These are phyloP conservation scores for Trypanosoma grayi DNA, from an alignment of 208 protist genomes.

Conservation along the genomic window DNA sequence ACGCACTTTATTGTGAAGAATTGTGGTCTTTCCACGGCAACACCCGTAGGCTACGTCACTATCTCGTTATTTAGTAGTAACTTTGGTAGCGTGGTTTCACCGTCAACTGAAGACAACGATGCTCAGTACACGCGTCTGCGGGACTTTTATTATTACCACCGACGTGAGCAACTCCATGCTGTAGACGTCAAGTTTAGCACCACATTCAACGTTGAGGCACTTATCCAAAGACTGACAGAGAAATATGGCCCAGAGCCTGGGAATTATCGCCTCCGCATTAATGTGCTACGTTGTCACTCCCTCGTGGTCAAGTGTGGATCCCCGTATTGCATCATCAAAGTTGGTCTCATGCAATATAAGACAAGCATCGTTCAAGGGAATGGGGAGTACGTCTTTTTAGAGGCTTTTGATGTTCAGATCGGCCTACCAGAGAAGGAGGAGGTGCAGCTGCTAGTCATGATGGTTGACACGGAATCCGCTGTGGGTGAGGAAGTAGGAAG, in stretches of 20 bases:
- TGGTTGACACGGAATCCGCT: conserved; percentile 14
- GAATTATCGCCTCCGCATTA: conserved; percentile 44
- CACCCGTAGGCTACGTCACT: conserved; percentile 62
- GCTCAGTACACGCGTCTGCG: conserved; percentile 46
- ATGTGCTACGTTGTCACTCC: conserved; percentile 42
- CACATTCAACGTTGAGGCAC: conserved; percentile 61
- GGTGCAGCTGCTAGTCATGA: conserved; percentile 60
- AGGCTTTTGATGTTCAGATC: conserved; percentile 58
- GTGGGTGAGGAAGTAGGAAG: conserved; percentile 47
- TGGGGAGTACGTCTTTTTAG: conserved; percentile 57
- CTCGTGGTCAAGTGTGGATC: conserved; percentile 9
- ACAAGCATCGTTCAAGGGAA: conserved; percentile 43
- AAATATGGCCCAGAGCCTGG: conserved; percentile 79
- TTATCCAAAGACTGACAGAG: conserved; percentile 53
- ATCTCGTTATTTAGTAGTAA: conserved; percentile 46
- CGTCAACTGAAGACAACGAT: conserved; percentile 32
- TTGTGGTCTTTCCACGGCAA: conserved; percentile 29
- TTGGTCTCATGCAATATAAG: conserved; percentile 55
- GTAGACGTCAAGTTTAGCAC: conserved; percentile 62
- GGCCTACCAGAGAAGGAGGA: conserved; percentile 65
- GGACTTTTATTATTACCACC: conserved; percentile 75
- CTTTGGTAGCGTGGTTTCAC: conserved; percentile 43
- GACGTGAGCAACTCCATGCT: conserved; percentile 47
- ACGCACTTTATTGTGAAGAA: conserved; percentile 67
- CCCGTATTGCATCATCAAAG: conserved; percentile 20